Base-by-base conservation (phyloP, 192 early-diverging fungal species). In the Gonapodya sp. region DNA sequence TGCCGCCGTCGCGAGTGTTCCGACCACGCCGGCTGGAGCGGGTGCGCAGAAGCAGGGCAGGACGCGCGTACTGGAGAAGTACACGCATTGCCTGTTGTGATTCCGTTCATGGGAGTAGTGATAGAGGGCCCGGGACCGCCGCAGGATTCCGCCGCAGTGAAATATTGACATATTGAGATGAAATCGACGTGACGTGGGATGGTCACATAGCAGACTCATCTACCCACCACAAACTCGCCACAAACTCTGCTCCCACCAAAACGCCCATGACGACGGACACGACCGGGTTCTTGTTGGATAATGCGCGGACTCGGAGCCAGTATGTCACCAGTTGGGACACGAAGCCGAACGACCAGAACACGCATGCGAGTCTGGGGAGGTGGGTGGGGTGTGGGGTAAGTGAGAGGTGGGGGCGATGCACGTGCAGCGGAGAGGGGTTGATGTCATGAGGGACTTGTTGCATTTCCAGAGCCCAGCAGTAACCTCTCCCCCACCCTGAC, bases 361-460 rank as follows among this genome's bases (percentile, higher is more conserved):
- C 46, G 46, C 46, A 64, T 64, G 46, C 46, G 46, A 64, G 46
- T 64, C 46, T 64, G 46, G 46, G n/a, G n/a, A n/a, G n/a, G n/a
- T n/a, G n/a, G n/a, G n/a, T n/a, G n/a, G n/a, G n/a, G 46, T 64
- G 8, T 24, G 46, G 46, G 46, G 46, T 8, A 64, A 16, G 46
- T 64, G 46, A 24, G 46, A 64, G 46, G 46, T 64, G 46, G 24
- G 46, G 46, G 46, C 8, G 46, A n/a, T n/a, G n/a, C n/a, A n/a
- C n/a, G n/a, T n/a, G n/a, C 8, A 64, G 46, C 8, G 46, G 46
- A 24, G 46, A 64, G 46, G 46, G 46, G 46, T 64, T 24, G 46
- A 16, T 64, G 24, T 64, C 8, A 24, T 16, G 8, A 8, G 24
- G 46, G 8, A 64, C 46, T 64, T 64, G 46, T 24, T 64, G 46